phyloP scores from a whole-genome alignment of 2,329 filamentous ascomycete genomes.

The Fusarium sp. region DNA sequence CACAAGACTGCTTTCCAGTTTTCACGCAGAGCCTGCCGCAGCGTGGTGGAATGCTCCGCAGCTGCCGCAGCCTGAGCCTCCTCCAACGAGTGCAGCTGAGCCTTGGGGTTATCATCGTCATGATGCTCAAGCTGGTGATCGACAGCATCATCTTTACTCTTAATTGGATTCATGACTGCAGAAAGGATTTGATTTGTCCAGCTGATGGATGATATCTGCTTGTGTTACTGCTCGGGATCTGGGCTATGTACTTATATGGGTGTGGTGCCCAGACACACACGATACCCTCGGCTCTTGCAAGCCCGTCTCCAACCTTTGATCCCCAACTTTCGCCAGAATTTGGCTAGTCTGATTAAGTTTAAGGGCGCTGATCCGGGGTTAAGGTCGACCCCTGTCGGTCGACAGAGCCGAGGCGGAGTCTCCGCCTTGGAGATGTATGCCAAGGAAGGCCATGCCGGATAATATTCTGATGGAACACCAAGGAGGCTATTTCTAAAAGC shows the following conservation, averaged over 20 bases:
- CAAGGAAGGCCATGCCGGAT: neutral
- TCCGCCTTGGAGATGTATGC: neutral
- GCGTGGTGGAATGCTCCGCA: conserved; percentile 22
- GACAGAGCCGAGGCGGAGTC: neutral
- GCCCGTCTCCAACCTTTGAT: neutral
- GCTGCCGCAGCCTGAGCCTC: conserved; percentile 14
- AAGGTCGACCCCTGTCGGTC: neutral
- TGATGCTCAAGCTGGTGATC: conserved; percentile 1
- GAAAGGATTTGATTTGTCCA: neutral
- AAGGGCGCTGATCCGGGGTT: neutral
- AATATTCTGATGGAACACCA: neutral
- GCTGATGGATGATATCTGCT: neutral
- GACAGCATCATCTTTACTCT: neutral
- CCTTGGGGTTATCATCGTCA: conserved; percentile 1
- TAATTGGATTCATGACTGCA: neutral
- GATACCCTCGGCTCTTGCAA: neutral
- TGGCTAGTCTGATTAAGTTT: neutral
- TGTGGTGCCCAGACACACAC: neutral
- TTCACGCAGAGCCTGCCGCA: conserved; percentile 16
- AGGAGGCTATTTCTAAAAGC: neutral
- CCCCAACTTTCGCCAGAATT: neutral
- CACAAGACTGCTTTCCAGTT: conserved; percentile 37
- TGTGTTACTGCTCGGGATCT: neutral
- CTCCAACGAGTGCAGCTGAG: neutral
- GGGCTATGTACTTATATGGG: neutral